Evolutionary conservation across 495 filamentous ascomycete species (phyloP).

Genomic region (Hyaloscypha hepaticicola): DNA sequence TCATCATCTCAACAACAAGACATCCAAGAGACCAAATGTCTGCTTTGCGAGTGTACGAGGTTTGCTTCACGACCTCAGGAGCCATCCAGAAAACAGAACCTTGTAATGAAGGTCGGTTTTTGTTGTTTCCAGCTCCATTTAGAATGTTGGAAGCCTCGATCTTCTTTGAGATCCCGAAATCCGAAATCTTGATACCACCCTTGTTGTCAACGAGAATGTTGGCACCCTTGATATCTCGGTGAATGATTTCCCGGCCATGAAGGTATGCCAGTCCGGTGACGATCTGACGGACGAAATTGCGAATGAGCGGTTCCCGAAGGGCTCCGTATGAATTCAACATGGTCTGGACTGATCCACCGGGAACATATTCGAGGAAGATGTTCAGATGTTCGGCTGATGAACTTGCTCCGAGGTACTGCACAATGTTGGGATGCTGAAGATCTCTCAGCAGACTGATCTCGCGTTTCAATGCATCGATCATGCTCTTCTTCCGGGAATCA

Average conservation of each 20-base stretch:
- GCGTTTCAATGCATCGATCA: slow-evolving; percentile 95
- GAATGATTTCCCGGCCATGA: slow-evolving; percentile 93
- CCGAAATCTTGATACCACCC: slow-evolving; percentile 97
- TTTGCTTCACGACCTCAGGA: slow-evolving; percentile 96
- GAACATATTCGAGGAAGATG: slow-evolving; percentile 99
- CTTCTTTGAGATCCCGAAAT: slow-evolving; percentile 99
- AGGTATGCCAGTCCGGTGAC: slow-evolving; percentile 92
- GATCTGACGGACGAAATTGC: slow-evolving; percentile 97
- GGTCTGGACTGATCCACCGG: slow-evolving; percentile 92
- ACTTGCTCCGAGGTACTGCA: slow-evolving; percentile 93
- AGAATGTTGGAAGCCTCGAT: slow-evolving; percentile 74
- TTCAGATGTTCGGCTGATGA: slow-evolving; percentile 91
- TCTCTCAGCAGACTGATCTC: slow-evolving; percentile 94
- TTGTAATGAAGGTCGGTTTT: slow-evolving; percentile 87
- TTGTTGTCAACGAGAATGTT: slow-evolving; percentile 99
- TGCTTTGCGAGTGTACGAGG: slow-evolving; percentile 97
- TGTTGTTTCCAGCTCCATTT: slow-evolving; percentile 53
- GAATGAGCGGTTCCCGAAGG: slow-evolving; percentile 87
- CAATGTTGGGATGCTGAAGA: slow-evolving; percentile 94
- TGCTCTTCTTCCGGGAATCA: slow-evolving; percentile 91
- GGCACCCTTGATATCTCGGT: slow-evolving; percentile 97
- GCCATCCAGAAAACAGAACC: slow-evolving; percentile 99
- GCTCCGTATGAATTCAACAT: slow-evolving; percentile 99
- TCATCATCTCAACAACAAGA: slow-evolving; percentile 99
- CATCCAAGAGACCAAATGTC: slow-evolving; percentile 99